Evolutionary conservation across 176 grass and related monocot genomes (phyloP).

Genomic region (Triticum urartu): DNA sequence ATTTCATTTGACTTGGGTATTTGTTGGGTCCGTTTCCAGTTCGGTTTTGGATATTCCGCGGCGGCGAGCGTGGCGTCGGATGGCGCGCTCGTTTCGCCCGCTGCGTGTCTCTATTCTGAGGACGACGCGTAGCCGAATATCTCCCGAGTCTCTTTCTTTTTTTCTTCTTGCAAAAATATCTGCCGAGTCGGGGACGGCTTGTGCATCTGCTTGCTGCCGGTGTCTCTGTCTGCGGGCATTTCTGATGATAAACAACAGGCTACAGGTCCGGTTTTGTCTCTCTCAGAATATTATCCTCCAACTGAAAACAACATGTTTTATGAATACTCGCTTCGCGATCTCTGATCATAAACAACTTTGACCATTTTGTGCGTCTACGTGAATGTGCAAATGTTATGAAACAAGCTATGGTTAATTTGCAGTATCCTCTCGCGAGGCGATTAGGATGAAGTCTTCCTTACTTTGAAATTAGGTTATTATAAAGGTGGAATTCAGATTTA

Average conservation of each 20-base stretch:
- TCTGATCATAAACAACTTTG: no score
- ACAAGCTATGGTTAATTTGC: no score
- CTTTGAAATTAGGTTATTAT: no score
- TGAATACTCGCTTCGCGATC: background rate
- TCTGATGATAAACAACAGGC: background rate
- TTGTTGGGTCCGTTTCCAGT: background rate
- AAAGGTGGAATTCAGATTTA: no score
- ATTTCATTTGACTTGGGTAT: background rate
- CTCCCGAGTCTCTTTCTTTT: background rate
- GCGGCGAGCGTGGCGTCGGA: background rate
- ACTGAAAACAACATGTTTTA: background rate
- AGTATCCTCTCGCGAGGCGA: no score
- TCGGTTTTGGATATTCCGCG: conserved; percentile 21
- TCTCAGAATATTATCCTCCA: background rate
- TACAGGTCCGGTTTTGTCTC: background rate
- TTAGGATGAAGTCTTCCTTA: no score
- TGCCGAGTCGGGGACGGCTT: background rate
- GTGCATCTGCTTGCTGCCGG: background rate
- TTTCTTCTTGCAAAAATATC: background rate
- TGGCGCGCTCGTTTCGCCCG: background rate
- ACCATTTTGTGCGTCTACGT: no score
- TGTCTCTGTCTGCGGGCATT: background rate
- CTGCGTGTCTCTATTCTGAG: background rate
- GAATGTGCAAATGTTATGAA: no score
- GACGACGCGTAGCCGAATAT: background rate